phyloP scores from a whole-genome alignment of 2,329 filamentous ascomycete genomes.

The Dendrostoma leiphaemia region DNA sequence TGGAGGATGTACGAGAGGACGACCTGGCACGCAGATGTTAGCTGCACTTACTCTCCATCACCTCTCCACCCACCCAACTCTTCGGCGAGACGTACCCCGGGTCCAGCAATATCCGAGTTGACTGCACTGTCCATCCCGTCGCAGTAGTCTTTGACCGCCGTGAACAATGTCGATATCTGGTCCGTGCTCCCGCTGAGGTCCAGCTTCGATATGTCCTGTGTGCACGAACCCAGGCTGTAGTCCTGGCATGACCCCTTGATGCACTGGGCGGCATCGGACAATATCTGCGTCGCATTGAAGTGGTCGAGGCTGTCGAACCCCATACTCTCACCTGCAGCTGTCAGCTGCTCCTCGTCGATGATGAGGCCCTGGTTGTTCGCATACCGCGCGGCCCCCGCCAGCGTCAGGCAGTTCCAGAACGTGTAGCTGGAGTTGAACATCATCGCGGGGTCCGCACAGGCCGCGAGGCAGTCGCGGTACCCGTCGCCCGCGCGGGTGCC shows the following conservation, averaged over 20 bases:
- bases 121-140: slow-evolving; percentile 8
- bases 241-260: slow-evolving; percentile 15
- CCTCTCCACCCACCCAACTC: neutral
- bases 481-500: slow-evolving; percentile 1
- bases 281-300: slow-evolving; percentile 12
- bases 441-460: neutral
- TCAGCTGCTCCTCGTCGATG: neutral
- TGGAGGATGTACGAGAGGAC: slow-evolving; percentile 16
- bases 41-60: neutral
- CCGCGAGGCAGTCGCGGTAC: slow-evolving; percentile 11
- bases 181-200: slow-evolving; percentile 4
- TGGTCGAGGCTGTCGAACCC: slow-evolving; percentile 9
- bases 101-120: slow-evolving; percentile 15
- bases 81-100: slow-evolving; percentile 5
- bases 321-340: neutral
- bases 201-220: slow-evolving; percentile 5
- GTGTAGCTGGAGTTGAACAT: slow-evolving; percentile 18
- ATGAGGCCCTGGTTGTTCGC: neutral
- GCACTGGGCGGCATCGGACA: slow-evolving; percentile 3
- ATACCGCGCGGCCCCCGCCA: slow-evolving; percentile 10
- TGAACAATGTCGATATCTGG: slow-evolving; percentile 5
- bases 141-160: slow-evolving; percentile 7
- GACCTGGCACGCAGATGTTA: slow-evolving; percentile 2
- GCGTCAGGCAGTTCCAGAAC: slow-evolving; percentile 14
- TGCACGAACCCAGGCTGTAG: slow-evolving; percentile 14